phyloP scores from a whole-genome alignment of 2,329 filamentous ascomycete species.

The Fusarium denticulatum region DNA sequence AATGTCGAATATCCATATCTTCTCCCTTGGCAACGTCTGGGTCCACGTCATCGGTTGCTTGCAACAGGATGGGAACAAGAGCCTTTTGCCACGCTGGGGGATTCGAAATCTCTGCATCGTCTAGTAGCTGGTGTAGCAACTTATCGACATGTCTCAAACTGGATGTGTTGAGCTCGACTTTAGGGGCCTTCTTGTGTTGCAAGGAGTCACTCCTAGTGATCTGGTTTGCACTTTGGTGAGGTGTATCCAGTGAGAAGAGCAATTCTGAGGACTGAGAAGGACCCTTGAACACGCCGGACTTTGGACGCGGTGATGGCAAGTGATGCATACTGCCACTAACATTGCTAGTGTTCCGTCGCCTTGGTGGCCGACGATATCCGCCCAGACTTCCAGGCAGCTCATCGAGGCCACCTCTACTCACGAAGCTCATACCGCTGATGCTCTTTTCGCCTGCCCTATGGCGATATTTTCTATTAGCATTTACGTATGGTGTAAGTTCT shows the following conservation, averaged over 20 bases:
- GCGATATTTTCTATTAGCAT: slow-evolving; percentile 79
- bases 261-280: slow-evolving; percentile 63
- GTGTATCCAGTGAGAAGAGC: slow-evolving; percentile 58
- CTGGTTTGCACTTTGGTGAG: slow-evolving; percentile 56
- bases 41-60: slow-evolving; percentile 92
- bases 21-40: slow-evolving; percentile 91
- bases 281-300: slow-evolving; percentile 67
- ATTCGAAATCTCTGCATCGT: slow-evolving; percentile 79
- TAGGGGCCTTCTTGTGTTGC: slow-evolving; percentile 76
- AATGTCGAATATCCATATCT: slow-evolving; percentile 96
- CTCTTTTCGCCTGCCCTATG: slow-evolving; percentile 79
- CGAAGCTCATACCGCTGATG: slow-evolving; percentile 74
- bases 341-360: slow-evolving; percentile 85
- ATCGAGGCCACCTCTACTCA: slow-evolving; percentile 72
- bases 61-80: slow-evolving; percentile 86
- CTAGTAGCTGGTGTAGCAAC: slow-evolving; percentile 83
- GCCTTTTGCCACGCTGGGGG: slow-evolving; percentile 87
- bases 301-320: slow-evolving; percentile 76
- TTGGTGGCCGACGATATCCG: slow-evolving; percentile 67
- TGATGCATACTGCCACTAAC: slow-evolving; percentile 77
- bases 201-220: slow-evolving; percentile 85
- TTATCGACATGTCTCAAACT: slow-evolving; percentile 89
- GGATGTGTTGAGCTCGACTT: slow-evolving; percentile 85
- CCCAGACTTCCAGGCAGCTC: slow-evolving; percentile 69
- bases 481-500: slow-evolving; percentile 77